Evolutionary conservation across 352 stramenopile genomes (phyloP).

Genomic region (Pythium insidiosum): DNA sequence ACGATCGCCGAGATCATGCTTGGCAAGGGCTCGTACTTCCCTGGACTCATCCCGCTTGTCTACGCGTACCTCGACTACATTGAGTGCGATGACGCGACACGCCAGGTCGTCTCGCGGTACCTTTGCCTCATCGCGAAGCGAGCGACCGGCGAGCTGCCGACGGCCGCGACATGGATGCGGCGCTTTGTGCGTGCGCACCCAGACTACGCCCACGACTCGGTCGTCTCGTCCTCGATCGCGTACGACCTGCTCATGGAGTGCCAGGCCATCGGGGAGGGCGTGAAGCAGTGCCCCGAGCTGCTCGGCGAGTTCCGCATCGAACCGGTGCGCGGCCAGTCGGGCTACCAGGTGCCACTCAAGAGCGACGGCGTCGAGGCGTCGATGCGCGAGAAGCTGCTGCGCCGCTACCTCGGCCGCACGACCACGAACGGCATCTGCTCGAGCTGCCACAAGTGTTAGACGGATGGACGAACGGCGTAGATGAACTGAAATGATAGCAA

Average conservation of each 20-base stretch:
- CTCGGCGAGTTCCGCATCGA: constrained; percentile 91
- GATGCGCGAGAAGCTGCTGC: constrained; percentile 61
- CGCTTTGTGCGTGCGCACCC: constrained; percentile 93
- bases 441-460: constrained; percentile 16
- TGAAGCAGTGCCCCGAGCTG: constrained; percentile 88
- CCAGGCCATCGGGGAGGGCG: constrained; percentile 93
- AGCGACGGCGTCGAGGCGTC: constrained; percentile 70
- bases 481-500: too few relatives aligned
- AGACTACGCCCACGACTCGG: constrained; percentile 94
- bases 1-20: constrained; percentile 97
- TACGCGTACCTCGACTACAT: constrained; percentile 98
- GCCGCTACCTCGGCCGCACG: constrained; percentile 29
- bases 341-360: constrained; percentile 92
- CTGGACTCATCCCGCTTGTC: constrained; percentile 94
- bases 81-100: constrained; percentile 91
- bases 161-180: constrained; percentile 95
- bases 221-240: constrained; percentile 70
- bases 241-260: constrained; percentile 95
- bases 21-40: constrained; percentile 95
- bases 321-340: constrained; percentile 83
- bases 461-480: too few relatives aligned
- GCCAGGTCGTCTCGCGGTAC: constrained; percentile 61
- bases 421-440: constrained; percentile 13
- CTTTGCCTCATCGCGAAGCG: constrained; percentile 91
- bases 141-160: constrained; percentile 93